Evolutionary conservation across 2,329 filamentous ascomycete species (phyloP), one percentile per base, ranked within the genome.

Genomic region (Chaetomiaceae sp.): DNA sequence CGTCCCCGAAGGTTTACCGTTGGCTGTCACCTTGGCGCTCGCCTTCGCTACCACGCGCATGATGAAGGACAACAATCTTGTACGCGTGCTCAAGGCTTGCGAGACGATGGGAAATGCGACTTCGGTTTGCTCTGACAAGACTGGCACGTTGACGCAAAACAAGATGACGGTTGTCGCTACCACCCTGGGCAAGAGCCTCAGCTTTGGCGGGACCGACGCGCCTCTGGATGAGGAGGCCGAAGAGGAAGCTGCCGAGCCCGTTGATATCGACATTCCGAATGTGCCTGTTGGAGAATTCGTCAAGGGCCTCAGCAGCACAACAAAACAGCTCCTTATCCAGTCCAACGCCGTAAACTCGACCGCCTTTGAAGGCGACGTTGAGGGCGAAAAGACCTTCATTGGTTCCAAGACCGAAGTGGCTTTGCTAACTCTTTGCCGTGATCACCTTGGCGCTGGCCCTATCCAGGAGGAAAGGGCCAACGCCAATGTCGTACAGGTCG

Each of bases 81-180:
- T 88, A 14, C 81, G 84, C 53, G 75, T 86, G 25, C 73, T 88
- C 27, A 81, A 84, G 58, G 84, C 84, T 51, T 87, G 84, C 66
- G 84, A 88, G 65, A 86, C 84, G 5, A 87, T 87, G 84, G 84
- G 84, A 9, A 87, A 87, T 60, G 82, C 82, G 25, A 85, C 82
- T 2, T 86, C 87, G 0, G 85, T 92, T 32, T 92, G 88, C 69
- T 90, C 87, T 4, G 88, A 89, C 67, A 89, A 89, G 69, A 89
- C 86, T 1, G 86, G 86, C 45, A 89, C 86, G 5, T 70, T 89
- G 16, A 89, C 86, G 0, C 84, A 87, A 54, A 88, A 88, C 64
- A 82, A 84, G 67, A 88, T 88, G 85, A 86, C 84, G 0, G 86
- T 90, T 1, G 86, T 90, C 27, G 84, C 86, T 23, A 86, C 85